Conservation (phyloP, 768 basidiomycete species). For the Lentinula guzmanii region DNA sequence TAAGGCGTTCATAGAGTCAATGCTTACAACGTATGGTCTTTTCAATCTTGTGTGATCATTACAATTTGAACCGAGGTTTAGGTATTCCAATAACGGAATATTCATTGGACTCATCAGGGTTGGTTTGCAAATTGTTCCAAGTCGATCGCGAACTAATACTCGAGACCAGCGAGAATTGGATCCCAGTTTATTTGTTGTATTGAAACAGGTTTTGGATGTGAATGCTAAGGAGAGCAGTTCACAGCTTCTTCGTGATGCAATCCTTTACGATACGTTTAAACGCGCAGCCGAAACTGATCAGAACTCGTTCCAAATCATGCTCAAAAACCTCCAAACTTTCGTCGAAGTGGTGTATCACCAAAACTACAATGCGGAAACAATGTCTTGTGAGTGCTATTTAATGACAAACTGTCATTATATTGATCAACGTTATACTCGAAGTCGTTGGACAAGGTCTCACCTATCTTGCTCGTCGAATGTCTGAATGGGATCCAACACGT, state of each 20-base stretch:
- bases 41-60: background rate
- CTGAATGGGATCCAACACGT: constrained; percentile 42
- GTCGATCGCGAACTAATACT: background rate
- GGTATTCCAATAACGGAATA: constrained; percentile 54
- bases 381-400: constrained; percentile 41
- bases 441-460: constrained; percentile 53
- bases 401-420: background rate
- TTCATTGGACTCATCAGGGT: constrained; percentile 57
- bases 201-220: constrained; percentile 40
- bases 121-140: constrained; percentile 7
- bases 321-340: constrained; percentile 52
- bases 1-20: constrained; percentile 45
- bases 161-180: constrained; percentile 38
- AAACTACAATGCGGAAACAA: constrained; percentile 42
- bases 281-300: constrained; percentile 46
- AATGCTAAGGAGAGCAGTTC: constrained; percentile 25
- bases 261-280: constrained; percentile 52
- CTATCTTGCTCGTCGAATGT: constrained; percentile 48
- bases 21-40: constrained; percentile 36
- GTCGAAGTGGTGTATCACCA: constrained; percentile 54
- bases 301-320: constrained; percentile 41
- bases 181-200: constrained; percentile 44
- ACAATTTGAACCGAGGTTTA: constrained; percentile 16
- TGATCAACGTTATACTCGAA: constrained; percentile 19
- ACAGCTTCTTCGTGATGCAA: constrained; percentile 35